Evolutionary conservation across 2,329 filamentous ascomycete genomes (phyloP).

Genomic region (Pseudofabraea citricarpa): DNA sequence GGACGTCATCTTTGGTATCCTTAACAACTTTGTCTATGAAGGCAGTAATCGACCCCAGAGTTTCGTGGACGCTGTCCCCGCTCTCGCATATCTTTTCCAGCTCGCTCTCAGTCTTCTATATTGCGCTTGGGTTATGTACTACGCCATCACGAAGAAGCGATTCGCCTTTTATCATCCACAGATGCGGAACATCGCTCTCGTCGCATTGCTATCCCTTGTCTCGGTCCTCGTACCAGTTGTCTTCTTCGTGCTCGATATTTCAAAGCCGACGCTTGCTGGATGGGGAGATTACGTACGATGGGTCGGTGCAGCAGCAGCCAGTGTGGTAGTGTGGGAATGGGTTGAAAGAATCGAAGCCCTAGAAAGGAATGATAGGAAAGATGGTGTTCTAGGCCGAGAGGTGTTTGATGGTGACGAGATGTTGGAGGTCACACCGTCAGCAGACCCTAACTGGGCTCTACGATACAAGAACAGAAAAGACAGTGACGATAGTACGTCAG

Average conservation of each 20-base stretch:
- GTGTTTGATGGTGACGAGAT: constrained; percentile 73
- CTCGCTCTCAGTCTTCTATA: constrained; percentile 66
- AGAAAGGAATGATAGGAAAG: constrained; percentile 68
- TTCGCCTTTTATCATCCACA: constrained; percentile 69
- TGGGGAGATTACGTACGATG: constrained; percentile 76
- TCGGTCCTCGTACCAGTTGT: constrained; percentile 67
- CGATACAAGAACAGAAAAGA: constrained; percentile 29
- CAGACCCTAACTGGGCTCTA: constrained; percentile 41
- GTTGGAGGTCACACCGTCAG: constrained; percentile 57
- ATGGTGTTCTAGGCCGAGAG: constrained; percentile 65
- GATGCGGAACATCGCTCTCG: constrained; percentile 66
- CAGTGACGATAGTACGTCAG: constrained; percentile 23
- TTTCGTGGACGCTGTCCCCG: constrained; percentile 87
- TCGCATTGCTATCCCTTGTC: constrained; percentile 59
- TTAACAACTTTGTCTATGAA: constrained; percentile 76
- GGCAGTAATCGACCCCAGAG: constrained; percentile 60
- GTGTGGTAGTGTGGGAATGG: constrained; percentile 80
- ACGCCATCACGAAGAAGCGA: constrained; percentile 63
- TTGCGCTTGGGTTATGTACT: constrained; percentile 71
- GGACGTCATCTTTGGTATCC: constrained; percentile 83
- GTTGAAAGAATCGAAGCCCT: constrained; percentile 71
- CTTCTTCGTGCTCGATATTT: constrained; percentile 71
- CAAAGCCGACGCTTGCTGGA: constrained; percentile 62
- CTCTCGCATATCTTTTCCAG: constrained; percentile 68
- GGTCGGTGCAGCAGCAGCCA: constrained; percentile 70